Base-by-base conservation (phyloP, 202 grass and related monocot species). In the Miscanthus sacchariflorus region DNA sequence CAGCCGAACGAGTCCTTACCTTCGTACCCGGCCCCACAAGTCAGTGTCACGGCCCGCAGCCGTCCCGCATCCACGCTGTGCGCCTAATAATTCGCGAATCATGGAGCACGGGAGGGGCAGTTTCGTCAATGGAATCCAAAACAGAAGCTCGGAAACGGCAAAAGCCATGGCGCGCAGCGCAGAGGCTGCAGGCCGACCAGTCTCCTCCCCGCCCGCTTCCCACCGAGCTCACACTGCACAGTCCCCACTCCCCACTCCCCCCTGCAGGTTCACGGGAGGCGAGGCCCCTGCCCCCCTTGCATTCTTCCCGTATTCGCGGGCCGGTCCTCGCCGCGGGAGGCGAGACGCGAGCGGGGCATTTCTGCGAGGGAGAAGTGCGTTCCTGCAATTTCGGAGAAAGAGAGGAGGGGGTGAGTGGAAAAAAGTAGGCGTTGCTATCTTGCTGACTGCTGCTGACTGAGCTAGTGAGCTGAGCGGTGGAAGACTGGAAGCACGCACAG, bases 141-240 rank as follows among this genome's bases (percentile, higher is more conserved):
- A 72, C 56, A 42, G 69, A 78, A 83, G 84, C 84, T 87, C 67
- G 84, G 89, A 83, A 86, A 83, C 74, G 89, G 89, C 73, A 33
- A 90, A 90, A 90, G 78, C 61, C 21, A 81, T 69, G 82, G 82
- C 76, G 61, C 64, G 25, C 42, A 42, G 76, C 19, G 28, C 49
- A n/a, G 42, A 13, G 48, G 14, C 52, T 3, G 50, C 64, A 68
- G 42, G 30, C 21, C 19, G 83, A 70, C 84, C 76, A 69, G 84
- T 86, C 84, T 28, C 66, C 35, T 36, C 66, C 66, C 38, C 76
- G 18, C 52, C 52, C 52, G 24, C 75, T 86, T 79, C 84, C 65
- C 82, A 74, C 56, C 71, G 71, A 52, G 54, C 73, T 40, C 74
- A 68, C 50, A 56, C 54, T 15, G 21, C 6, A 6, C 71, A 80